phyloP scores from a whole-genome alignment of 73 alveolate genomes.

The Tetrahymena thermophila region DNA sequence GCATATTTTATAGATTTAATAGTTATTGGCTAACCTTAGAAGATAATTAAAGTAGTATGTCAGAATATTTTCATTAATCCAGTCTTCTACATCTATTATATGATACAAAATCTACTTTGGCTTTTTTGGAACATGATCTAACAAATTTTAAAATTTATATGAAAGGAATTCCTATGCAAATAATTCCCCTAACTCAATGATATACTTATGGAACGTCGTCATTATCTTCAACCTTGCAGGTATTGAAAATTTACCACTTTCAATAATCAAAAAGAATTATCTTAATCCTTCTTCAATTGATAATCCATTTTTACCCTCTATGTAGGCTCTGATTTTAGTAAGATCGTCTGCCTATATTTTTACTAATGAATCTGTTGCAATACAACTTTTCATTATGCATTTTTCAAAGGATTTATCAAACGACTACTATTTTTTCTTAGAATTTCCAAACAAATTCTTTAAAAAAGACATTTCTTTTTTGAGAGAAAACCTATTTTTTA shows the following conservation, averaged over 20 bases:
- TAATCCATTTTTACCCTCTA: not conserved
- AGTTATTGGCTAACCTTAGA: not conserved
- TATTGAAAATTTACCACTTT: not conserved
- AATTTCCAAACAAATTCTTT: not conserved
- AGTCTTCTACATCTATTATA: not conserved
- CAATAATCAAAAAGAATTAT: not conserved
- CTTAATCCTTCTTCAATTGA: not conserved
- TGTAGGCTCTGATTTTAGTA: not conserved
- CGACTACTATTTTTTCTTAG: not conserved
- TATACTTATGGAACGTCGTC: not conserved
- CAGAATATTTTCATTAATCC: not conserved
- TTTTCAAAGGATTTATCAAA: not conserved
- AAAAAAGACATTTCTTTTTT: not conserved
- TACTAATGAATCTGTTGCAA: not conserved
- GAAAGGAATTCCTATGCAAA: not conserved
- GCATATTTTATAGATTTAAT: not conserved
- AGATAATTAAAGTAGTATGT: not conserved
- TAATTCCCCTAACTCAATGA: not conserved
- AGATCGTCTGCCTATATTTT: not conserved
- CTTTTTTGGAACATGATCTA: not conserved
- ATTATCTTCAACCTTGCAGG: not conserved
- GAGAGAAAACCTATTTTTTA: not conserved
- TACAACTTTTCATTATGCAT: not conserved
- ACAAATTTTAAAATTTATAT: not conserved
- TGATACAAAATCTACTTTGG: not conserved